phyloP scores from a whole-genome alignment of 768 basidiomycete genomes.

The Candolleomyces eurysporus region DNA sequence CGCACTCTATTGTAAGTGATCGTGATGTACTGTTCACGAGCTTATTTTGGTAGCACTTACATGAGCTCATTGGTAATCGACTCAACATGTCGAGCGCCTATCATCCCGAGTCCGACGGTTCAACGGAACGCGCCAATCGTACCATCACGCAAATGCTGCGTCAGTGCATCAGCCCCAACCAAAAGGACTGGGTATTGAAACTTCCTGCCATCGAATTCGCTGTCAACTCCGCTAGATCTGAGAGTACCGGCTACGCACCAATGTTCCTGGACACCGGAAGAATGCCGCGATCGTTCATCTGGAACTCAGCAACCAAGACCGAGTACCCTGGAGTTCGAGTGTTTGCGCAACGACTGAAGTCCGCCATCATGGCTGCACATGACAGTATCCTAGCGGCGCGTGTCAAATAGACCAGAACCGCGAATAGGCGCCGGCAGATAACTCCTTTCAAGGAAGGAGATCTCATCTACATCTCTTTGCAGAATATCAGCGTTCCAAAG shows the following conservation, averaged over 20 bases:
- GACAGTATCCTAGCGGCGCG: slow-evolving; percentile 29
- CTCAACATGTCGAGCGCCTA: slow-evolving; percentile 18
- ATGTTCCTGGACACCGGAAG: slow-evolving; percentile 15
- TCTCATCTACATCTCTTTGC: slow-evolving; percentile 13
- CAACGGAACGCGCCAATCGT: slow-evolving; percentile 30
- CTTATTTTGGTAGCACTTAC: slow-evolving; percentile 27
- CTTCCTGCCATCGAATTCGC: slow-evolving; percentile 9
- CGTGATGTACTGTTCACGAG: slow-evolving; percentile 30
- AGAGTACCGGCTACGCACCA: slow-evolving; percentile 13
- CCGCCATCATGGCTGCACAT: slow-evolving; percentile 22
- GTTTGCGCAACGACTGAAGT: slow-evolving; percentile 9
- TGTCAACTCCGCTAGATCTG: slow-evolving; percentile 6
- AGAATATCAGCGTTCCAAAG: slow-evolving; percentile 10
- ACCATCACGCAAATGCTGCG: slow-evolving; percentile 19
- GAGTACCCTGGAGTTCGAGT: slow-evolving; percentile 11
- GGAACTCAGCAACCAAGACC: background rate
- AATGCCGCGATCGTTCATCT: slow-evolving; percentile 8
- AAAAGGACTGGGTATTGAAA: slow-evolving; percentile 14
- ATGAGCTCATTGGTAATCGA: slow-evolving; percentile 8
- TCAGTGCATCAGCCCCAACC: slow-evolving; percentile 3
- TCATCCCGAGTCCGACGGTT: slow-evolving; percentile 38
- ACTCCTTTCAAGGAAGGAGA: slow-evolving; percentile 10
- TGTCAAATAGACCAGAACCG: slow-evolving; percentile 20
- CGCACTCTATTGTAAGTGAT: slow-evolving; percentile 25
- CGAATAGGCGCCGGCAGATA: slow-evolving; percentile 18